These are phyloP conservation scores for Thelonectria olida DNA, from an alignment of 2,329 filamentous ascomycete genomes.

Conservation along the genomic window DNA sequence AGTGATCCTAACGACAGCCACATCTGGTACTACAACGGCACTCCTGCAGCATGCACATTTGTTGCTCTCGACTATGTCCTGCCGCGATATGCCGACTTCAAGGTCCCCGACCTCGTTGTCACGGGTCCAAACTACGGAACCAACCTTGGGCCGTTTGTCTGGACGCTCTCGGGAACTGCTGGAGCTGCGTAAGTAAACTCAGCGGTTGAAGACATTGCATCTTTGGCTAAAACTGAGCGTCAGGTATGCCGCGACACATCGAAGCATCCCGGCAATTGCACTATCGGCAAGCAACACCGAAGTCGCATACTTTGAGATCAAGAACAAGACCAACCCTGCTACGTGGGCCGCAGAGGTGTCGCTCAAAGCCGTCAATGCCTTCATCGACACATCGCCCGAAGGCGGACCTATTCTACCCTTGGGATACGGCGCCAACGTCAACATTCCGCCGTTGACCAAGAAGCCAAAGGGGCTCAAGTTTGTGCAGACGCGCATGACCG, in stretches of 20 bases:
- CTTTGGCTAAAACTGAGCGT: neutral
- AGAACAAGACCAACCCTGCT: slow-evolving; percentile 54
- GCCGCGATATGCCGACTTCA: slow-evolving; percentile 57
- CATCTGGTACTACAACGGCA: slow-evolving; percentile 71
- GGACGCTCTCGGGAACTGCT: slow-evolving; percentile 60
- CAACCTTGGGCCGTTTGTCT: slow-evolving; percentile 64
- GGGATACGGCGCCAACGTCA: slow-evolving; percentile 62
- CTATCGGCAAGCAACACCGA: slow-evolving; percentile 56
- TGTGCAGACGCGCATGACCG: slow-evolving; percentile 58
- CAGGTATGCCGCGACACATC: slow-evolving; percentile 59
- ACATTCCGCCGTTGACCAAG: slow-evolving; percentile 55
- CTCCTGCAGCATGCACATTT: slow-evolving; percentile 63
- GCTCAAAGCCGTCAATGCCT: slow-evolving; percentile 53
- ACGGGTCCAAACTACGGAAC: slow-evolving; percentile 65
- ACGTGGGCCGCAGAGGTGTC: slow-evolving; percentile 54
- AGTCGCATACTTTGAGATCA: slow-evolving; percentile 50
- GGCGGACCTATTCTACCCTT: slow-evolving; percentile 51
- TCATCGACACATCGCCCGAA: slow-evolving; percentile 49
- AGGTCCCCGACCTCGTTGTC: slow-evolving; percentile 62
- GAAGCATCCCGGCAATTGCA: slow-evolving; percentile 60
- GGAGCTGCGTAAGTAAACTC: slow-evolving; percentile 49
- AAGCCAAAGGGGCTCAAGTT: slow-evolving; percentile 53
- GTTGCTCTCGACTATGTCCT: slow-evolving; percentile 66
- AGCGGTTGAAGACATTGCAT: neutral
- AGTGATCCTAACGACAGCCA: slow-evolving; percentile 60